Conservation (phyloP, 192 early-diverging fungal species). For the Coemansia sp. region DNA sequence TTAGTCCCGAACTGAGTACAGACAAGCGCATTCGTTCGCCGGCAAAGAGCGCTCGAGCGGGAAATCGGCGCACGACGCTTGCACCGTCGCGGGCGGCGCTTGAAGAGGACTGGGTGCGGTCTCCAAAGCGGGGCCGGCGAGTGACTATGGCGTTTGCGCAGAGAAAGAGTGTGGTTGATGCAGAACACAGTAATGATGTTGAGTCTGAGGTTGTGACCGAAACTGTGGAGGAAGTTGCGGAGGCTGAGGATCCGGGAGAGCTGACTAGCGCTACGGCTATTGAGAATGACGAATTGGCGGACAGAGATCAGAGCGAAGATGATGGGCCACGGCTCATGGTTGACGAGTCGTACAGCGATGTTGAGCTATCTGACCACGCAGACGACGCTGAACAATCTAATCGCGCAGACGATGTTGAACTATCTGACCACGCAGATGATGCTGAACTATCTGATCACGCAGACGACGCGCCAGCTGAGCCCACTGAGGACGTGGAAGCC, state of each 20-base stretch:
- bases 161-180: neutral
- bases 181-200: neutral
- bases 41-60: neutral
- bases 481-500: no score
- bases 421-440: conserved; percentile 2
- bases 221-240: neutral
- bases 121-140: conserved; percentile 29
- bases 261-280: conserved; percentile 24
- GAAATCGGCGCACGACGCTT: conserved; percentile 28
- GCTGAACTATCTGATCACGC: conserved; percentile 1
- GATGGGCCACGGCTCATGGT: neutral
- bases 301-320: conserved; percentile 7
- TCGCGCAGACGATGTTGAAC: neutral
- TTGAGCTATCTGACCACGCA: neutral
- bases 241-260: conserved; percentile 9
- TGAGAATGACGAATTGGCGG: conserved; percentile 1
- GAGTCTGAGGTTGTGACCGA: neutral
- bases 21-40: neutral
- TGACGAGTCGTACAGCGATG: neutral
- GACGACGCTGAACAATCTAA: neutral
- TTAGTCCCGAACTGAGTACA: neutral
- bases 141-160: conserved; percentile 32
- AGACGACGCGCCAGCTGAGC: neutral
- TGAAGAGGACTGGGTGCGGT: conserved; percentile 28
- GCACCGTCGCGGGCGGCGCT: conserved; percentile 14